Conservation (phyloP, 768 basidiomycete genomes). For the Phaeotremella skinneri region DNA sequence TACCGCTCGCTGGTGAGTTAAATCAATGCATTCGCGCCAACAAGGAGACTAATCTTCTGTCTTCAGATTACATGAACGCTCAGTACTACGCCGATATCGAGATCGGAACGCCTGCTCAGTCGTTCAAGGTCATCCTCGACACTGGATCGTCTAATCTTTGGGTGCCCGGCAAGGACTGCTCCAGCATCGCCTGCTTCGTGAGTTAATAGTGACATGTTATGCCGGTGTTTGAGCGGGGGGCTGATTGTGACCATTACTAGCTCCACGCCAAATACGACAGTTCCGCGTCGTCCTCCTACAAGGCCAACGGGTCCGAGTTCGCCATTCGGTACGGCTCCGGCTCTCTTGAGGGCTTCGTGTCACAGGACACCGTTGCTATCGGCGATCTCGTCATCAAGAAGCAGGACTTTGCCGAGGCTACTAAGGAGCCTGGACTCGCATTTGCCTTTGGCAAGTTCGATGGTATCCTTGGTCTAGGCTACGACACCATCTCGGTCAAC, state of each 20-base stretch:
- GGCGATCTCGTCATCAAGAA: slow-evolving; percentile 72
- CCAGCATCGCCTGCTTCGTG: slow-evolving; percentile 52
- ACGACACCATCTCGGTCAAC: slow-evolving; percentile 89
- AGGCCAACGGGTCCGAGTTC: slow-evolving; percentile 82
- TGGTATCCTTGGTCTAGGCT: slow-evolving; percentile 89
- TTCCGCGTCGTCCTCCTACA: slow-evolving; percentile 72
- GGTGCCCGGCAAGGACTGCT: slow-evolving; percentile 63
- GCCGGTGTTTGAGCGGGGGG: neutral
- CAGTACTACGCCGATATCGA: slow-evolving; percentile 90
- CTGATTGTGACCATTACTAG: slow-evolving; percentile 19
- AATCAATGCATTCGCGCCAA: neutral
- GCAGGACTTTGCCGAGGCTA: slow-evolving; percentile 92
- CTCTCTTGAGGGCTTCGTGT: slow-evolving; percentile 94
- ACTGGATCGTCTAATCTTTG: slow-evolving; percentile 78
- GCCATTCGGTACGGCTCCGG: slow-evolving; percentile 93
- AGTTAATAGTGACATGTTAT: slow-evolving; percentile 17
- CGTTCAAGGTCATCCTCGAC: slow-evolving; percentile 94
- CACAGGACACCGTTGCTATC: slow-evolving; percentile 72
- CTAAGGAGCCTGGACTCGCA: slow-evolving; percentile 91
- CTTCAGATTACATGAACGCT: slow-evolving; percentile 91
- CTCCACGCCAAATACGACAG: slow-evolving; percentile 91
- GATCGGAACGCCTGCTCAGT: slow-evolving; percentile 78
- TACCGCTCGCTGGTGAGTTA: slow-evolving; percentile 81
- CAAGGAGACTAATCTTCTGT: neutral
- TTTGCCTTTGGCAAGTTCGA: slow-evolving; percentile 90